Conservation (phyloP, 2,329 filamentous ascomycete genomes). For the Dendryphion nanum region DNA sequence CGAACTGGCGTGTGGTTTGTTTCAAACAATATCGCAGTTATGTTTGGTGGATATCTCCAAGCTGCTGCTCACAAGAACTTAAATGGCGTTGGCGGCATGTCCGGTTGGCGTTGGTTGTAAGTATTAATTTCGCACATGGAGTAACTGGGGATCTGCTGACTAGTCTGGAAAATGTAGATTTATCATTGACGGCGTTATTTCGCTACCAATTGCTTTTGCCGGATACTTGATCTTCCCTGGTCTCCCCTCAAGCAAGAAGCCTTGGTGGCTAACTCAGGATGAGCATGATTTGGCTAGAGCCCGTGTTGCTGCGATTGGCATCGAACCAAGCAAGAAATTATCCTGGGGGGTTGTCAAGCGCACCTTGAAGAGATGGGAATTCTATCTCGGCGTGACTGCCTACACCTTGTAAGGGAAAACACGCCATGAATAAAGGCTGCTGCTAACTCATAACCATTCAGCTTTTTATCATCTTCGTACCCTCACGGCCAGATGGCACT, state of each 20-base stretch:
- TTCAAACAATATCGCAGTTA: conserved; percentile 52
- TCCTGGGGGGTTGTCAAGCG: conserved; percentile 46
- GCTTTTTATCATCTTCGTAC: conserved; percentile 41
- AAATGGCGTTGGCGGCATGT: conserved; percentile 47
- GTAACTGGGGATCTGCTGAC: conserved; percentile 48
- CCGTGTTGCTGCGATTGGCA: conserved; percentile 29
- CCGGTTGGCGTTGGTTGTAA: conserved; percentile 45
- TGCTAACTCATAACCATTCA: conserved; percentile 7
- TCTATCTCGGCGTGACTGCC: conserved; percentile 50
- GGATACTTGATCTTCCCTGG: conserved; percentile 57
- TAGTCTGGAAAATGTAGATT: too few relatives aligned
- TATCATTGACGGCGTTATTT: conserved; percentile 58
- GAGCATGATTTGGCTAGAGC: conserved; percentile 31
- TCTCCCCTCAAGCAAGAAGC: conserved; percentile 49
- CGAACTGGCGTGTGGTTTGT: conserved; percentile 56
- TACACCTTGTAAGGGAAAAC: conserved; percentile 46
- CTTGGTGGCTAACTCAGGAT: conserved; percentile 47
- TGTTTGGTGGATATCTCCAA: conserved; percentile 60
- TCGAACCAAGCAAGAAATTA: conserved; percentile 42
- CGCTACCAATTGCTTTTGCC: conserved; percentile 54
- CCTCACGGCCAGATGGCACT: conserved; percentile 52
- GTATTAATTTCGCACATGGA: too few relatives aligned
- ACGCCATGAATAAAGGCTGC: background rate
- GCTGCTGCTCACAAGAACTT: conserved; percentile 54
- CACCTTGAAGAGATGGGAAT: conserved; percentile 50